phyloP scores from a whole-genome alignment of 805 yeast genomes.

The Teunomyces cretensis region DNA sequence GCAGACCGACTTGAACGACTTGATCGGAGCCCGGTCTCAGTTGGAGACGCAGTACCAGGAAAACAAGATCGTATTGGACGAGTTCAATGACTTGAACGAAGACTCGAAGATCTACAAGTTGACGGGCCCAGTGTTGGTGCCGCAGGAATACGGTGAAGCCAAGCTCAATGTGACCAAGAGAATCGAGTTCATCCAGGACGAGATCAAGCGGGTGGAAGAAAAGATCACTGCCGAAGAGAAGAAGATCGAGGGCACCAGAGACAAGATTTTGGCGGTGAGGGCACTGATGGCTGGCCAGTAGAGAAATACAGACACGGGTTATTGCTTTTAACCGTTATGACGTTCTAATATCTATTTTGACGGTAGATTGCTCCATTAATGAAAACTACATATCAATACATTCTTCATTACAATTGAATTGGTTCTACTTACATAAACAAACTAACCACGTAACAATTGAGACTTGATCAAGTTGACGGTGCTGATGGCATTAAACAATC shows the following conservation, averaged over 20 bases:
- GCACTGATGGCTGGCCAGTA: conserved; percentile 19
- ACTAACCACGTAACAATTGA: conserved; percentile 61
- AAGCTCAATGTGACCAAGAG: conserved; percentile 81
- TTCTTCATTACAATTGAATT: neutral
- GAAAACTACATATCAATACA: neutral
- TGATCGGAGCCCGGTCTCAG: conserved; percentile 73
- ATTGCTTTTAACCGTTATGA: too few species aligned
- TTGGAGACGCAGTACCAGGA: conserved; percentile 95
- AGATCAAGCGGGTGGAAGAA: conserved; percentile 72
- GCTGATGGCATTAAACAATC: conserved; percentile 63
- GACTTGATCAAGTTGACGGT: conserved; percentile 68
- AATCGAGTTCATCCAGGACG: conserved; percentile 79
- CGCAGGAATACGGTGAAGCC: conserved; percentile 85
- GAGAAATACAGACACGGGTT: neutral
- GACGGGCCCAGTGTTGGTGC: conserved; percentile 88
- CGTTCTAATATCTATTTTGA: too few species aligned
- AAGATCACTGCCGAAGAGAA: conserved; percentile 50
- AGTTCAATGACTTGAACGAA: conserved; percentile 63
- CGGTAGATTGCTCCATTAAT: too few species aligned
- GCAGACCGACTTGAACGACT: conserved; percentile 50
- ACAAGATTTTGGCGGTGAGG: conserved; percentile 50
- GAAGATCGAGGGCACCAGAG: conserved; percentile 60
- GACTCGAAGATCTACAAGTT: conserved; percentile 81
- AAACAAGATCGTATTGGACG: conserved; percentile 82
- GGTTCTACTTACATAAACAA: neutral